These are phyloP conservation scores for Schizophyllum amplum DNA, from an alignment of 1,284 basidiomycete species.

Conservation along the genomic window DNA sequence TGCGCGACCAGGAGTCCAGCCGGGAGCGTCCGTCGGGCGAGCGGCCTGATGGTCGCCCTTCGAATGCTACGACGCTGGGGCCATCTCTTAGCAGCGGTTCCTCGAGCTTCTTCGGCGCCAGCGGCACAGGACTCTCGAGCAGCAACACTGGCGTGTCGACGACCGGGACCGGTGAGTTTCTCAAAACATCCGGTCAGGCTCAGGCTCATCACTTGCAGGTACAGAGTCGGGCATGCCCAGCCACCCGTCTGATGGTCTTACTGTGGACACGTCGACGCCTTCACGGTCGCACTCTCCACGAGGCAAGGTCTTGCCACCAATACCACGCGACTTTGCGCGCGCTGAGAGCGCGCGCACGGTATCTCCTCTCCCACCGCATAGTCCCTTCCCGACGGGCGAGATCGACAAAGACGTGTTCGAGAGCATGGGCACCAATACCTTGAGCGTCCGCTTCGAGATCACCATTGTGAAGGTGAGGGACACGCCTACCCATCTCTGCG, in stretches of 20 bases:
- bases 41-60: constrained; percentile 36
- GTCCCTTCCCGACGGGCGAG: constrained; percentile 45
- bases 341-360: constrained; percentile 31
- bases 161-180: constrained; percentile 7
- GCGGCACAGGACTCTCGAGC: constrained; percentile 15
- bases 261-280: constrained; percentile 21
- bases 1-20: neutral
- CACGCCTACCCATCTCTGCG: constrained; percentile 6
- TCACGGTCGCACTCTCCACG: constrained; percentile 22
- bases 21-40: constrained; percentile 24
- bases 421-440: constrained; percentile 60
- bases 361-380: constrained; percentile 22
- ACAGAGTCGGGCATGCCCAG: constrained; percentile 18
- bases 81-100: constrained; percentile 65
- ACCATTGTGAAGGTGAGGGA: constrained; percentile 80
- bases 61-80: constrained; percentile 43
- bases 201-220: neutral
- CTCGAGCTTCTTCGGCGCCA: constrained; percentile 72
- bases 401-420: constrained; percentile 67
- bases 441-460: constrained; percentile 90
- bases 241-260: constrained; percentile 7
- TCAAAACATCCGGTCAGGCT: no score
- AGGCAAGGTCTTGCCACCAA: constrained; percentile 58
- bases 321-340: constrained; percentile 57
- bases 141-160: constrained; percentile 5